Evolutionary conservation across 495 filamentous ascomycete species (phyloP), one percentile per base, ranked within the genome.

Genomic region (Parathielavia hyrcaniae): DNA sequence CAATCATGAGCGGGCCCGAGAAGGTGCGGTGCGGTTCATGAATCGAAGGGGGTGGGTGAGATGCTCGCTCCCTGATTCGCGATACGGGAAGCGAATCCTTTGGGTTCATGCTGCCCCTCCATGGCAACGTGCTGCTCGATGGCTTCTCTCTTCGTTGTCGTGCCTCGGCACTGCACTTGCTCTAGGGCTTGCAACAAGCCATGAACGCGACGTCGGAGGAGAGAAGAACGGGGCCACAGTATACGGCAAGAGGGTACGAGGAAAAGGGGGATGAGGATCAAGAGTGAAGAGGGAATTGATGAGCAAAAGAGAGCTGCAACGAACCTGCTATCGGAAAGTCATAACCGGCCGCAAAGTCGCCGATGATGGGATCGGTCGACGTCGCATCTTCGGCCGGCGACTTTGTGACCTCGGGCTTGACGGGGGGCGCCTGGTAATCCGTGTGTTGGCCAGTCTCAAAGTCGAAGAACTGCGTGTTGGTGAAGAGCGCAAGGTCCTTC

Each of bases 391-490:
- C 66, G 20, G 71, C 61, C 4, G 70, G 67, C 8, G 74, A 66
- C 12, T 67, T 50, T 41, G 65, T 70, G 68, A 26, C 50, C 40
- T 69, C 71, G 3, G 73, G 64, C 64, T 73, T 71, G 43, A 62
- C 61, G 8, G 69, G 61, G 51, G 64, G 67, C 14, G 70, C 67
- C 35, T 72, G 72, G 63, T 71, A 75, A 58, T 73, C 64, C 40
- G 69, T 71, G 61, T 65, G 68, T 44, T 69, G 69, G 35, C 73
- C 67, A 16, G 68, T 65, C 49, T 97, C 92, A 68, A 90, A 91
- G 71, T 96, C 91, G 71, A 89, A 89, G 78, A 97, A 97, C 57
- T 93, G 86, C 49, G 89, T 83, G 72, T 97, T 96, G 58, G 90
- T 95, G 79, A 97, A 96, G 62, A 95, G 78, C 32, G 87, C 88